Evolutionary conservation across 495 filamentous ascomycete genomes (phyloP), one percentile per base, ranked within the genome.

Genomic region (Neurospora sp.): DNA sequence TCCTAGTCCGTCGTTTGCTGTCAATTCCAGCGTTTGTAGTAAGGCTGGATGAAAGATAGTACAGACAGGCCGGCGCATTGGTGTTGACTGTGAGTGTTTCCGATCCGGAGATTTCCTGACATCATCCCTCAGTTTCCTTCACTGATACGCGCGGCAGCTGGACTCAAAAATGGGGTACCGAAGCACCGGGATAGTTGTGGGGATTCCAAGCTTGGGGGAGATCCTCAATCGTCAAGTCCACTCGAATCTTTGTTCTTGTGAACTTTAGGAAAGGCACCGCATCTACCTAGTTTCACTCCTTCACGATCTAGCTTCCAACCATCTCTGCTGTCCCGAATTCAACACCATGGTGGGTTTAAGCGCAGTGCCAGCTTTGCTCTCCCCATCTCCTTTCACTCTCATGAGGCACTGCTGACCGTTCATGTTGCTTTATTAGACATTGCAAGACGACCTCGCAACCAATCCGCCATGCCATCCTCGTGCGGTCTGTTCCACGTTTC

Each of bases 381-480:
- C 68, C 72, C 70, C 68, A 68, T 37, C 35, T 37, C 35, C 35
- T 37, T 37, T 37, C 35, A 37, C 27, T 31, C 27, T 31, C 27
- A 31, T 3, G 27, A 35, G 4, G 27, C 31, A 71, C 31, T 37
- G 71, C 39, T 75, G 53, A 71, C 70, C 39, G 31, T 11, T 40
- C 18, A 38, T 71, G 3, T 40, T 71, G 20, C 35, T 20, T 14
- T 22, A 38, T 31, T 72, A 82, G 80, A 82, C 83, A 40, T 73
- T 82, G 78, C 79, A 94, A 78, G 88, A 94, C 81, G 92, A 93
- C 80, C 81, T 97, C 35, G 85, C 86, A 69, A 85, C 84, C 70
- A 87, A 95, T 76, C 92, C 93, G 69, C 92, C 94, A 70, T 99
- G 96, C 79, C 93, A 96, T 85, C 89, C 95, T 73, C 87, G 90